phyloP scores from a whole-genome alignment of 352 stramenopile genomes.

The Globisporangium emineosum region DNA sequence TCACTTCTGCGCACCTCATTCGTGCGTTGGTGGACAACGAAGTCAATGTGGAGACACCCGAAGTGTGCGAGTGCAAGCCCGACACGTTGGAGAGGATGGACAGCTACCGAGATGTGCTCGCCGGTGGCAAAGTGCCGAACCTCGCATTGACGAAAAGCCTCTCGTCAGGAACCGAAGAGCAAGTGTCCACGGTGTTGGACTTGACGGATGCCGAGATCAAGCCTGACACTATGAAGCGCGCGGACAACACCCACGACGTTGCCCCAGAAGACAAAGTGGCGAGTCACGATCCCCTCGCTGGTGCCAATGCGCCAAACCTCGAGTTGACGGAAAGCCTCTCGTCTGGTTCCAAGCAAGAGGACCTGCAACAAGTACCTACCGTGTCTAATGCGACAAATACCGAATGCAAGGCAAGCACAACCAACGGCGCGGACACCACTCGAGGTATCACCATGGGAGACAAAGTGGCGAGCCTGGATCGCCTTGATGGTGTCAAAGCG shows the following conservation, averaged over 20 bases:
- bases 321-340: background rate
- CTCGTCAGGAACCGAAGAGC: background rate
- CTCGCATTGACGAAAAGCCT: background rate
- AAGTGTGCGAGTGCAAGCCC: background rate
- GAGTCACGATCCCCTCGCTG: background rate
- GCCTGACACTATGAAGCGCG: background rate
- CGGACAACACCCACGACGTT: background rate
- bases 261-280: background rate
- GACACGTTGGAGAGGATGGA: background rate
- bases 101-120: slow-evolving; percentile 5
- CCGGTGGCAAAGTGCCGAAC: background rate
- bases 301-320: background rate
- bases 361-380: background rate
- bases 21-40: slow-evolving; percentile 25
- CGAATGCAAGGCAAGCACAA: background rate
- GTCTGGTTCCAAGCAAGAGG: background rate
- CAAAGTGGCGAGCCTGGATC: background rate
- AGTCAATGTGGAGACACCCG: slow-evolving; percentile 25
- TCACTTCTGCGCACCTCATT: background rate
- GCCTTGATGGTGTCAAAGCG: background rate
- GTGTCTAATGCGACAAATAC: background rate
- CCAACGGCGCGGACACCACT: background rate
- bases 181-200: background rate
- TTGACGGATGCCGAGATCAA: background rate
- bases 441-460: background rate